Evolutionary conservation across 495 filamentous ascomycete genomes (phyloP).

Genomic region (Wilcoxina mikolae): DNA sequence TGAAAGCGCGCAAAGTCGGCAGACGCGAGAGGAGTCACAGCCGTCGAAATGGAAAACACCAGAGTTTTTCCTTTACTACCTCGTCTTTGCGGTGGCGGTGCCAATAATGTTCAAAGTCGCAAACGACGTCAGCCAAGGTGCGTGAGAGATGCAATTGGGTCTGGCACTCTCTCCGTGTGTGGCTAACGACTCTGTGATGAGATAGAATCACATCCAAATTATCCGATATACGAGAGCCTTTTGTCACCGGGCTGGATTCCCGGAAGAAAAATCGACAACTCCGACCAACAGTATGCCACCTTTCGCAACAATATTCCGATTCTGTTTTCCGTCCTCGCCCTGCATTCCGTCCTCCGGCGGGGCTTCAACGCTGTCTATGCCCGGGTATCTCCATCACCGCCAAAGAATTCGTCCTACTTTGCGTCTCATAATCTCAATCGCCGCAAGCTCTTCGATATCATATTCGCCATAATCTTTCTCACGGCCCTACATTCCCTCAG

Average conservation of each 20-base stretch:
- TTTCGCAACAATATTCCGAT: slow-evolving; percentile 81
- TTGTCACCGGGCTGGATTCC: slow-evolving; percentile 82
- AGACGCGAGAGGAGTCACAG: slow-evolving; percentile 33
- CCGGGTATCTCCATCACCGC: slow-evolving; percentile 16
- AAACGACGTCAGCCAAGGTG: slow-evolving; percentile 76
- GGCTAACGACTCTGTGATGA: slow-evolving; percentile 4
- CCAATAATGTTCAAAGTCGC: slow-evolving; percentile 84
- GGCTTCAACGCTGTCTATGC: slow-evolving; percentile 42
- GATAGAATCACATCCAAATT: slow-evolving; percentile 67
- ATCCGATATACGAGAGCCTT: slow-evolving; percentile 51
- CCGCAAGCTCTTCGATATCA: slow-evolving; percentile 69
- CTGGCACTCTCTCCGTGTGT: neutral
- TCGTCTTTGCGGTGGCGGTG: slow-evolving; percentile 50
- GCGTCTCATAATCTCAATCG: slow-evolving; percentile 39
- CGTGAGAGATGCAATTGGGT: no score
- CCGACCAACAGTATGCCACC: slow-evolving; percentile 72
- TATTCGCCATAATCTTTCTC: slow-evolving; percentile 68
- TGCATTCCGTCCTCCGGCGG: slow-evolving; percentile 65
- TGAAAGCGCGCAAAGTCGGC: slow-evolving; percentile 34
- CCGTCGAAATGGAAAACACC: slow-evolving; percentile 67
- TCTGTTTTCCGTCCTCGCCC: slow-evolving; percentile 50
- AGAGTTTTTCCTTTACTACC: slow-evolving; percentile 74
- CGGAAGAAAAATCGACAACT: slow-evolving; percentile 87
- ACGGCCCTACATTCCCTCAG: slow-evolving; percentile 72
- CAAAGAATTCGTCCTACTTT: slow-evolving; percentile 18